Evolutionary conservation across 768 basidiomycete genomes (phyloP), one percentile per base, ranked within the genome.

Genomic region (Gymnopilus dilepis): DNA sequence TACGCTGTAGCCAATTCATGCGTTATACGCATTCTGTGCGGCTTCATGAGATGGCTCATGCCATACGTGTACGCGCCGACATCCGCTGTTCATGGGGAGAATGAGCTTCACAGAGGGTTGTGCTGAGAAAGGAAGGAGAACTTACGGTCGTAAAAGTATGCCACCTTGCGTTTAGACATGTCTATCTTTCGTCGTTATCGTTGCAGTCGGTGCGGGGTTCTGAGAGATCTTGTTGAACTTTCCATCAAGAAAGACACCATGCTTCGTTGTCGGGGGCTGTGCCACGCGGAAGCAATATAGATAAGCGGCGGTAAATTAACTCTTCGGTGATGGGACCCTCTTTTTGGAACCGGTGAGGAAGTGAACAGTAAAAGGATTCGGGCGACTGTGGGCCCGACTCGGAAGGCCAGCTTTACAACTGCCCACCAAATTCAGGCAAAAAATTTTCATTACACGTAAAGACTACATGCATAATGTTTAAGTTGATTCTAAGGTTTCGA

Each of bases 1-100:
- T 99, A 99, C 28, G 94, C 91, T n/a, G 88, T 84, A 31, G 98
- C 87, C 51, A 99, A 79, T 66, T 97, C 92, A 72, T 99, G 95
- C 0, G 96, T 92, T 75, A 99, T 91, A 52, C 91, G 86, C 79
- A 99, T 97, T 31, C 97, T 83, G 72, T 97, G 94, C 0, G 97
- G 97, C 76, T 98, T 97, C 94, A 98, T 97, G 58, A 91, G 91
- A 67, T 97, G 96, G 1, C 90, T 89, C 55, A 90, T 79, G 40
- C 94, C 94, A 73, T 94, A 97, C 0, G 92, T 91, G 70, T 91
- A 84, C 37, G 84, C 81, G 8, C 84, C 84, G 26, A 92, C 84
- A 66, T 94, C 91, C 52, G 80, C 91, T 94, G 61, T 21, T 51
- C 65, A 12, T 63, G 47, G 54, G 19, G 51, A 24, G 22, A 34